Evolutionary conservation across 1,284 basidiomycete genomes (phyloP), one percentile per base, ranked within the genome.

Genomic region (Fistulinella cinereoalba): DNA sequence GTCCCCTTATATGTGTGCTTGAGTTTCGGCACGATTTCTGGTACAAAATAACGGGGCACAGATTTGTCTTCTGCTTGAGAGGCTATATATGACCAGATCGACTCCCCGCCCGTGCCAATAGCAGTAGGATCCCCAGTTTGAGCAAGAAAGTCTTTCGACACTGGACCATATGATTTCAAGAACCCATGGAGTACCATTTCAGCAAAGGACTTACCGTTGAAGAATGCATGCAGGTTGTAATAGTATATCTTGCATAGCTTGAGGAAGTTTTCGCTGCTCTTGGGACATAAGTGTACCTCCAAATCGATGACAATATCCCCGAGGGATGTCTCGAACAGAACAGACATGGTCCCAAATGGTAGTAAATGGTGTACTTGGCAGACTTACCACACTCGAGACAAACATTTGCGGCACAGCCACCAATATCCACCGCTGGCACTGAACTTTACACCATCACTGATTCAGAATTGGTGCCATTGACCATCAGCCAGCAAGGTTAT

Each of bases 191-290:
- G 38, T 5, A 23, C 12, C 5, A 22, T 23, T 15, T 9, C 3
- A n/a, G n/a, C 29, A 37, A 46, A 2, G 13, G 23, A 49, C 83
- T 46, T 53, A 92, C 92, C 91, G 70, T 97, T 97, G 77, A 97
- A 97, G 74, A 99, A 98, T 0, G 92, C 91, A 65, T 93, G 90
- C 54, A 97, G 73, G 65, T 93, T 95, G 75, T 97, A 98, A 67
- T 96, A 96, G 67, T 97, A 97, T 51, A 91, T 76, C 73, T 96
- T 96, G 73, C 94, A 97, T 44, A 99, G 77, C 68, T 99, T 98
- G 53, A 99, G 80, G 65, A 98, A 98, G 76, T 98, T 99, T 66
- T 91, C 81, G 70, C 88, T 93, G 28, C 87, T 91, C 63, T 80
- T 84, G 1, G 96, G 96, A 65, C 94, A 97, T 33, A 75, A 72